Evolutionary conservation across 768 basidiomycete genomes (phyloP), one percentile per base, ranked within the genome.

Genomic region (Collybiopsis luxurians): DNA sequence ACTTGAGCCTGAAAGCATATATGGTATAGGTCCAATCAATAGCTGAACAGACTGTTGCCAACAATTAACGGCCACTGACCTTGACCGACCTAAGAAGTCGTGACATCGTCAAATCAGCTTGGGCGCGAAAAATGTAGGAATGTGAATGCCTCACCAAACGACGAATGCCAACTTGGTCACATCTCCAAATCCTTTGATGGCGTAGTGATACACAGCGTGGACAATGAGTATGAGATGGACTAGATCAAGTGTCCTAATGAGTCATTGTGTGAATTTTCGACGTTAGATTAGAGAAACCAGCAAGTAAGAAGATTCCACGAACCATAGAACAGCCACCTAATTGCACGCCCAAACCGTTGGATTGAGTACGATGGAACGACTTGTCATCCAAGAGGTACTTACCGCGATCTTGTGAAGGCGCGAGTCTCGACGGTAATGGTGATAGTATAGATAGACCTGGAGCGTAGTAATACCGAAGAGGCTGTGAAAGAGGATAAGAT

Each of bases 61-160:
- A 50, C 13, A 49, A 62, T 40, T 58, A 71, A 28, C 46, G 26
- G 43, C n/a, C 12, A 51, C 50, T 51, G 17, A 51, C 72, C 66
- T 73, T 71, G 30, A 73, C 61, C 6, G 74, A 71, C 71, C 74
- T 73, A 36, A 48, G n/a, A n/a, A n/a, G n/a, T n/a, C n/a, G n/a
- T 31, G 13, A 2, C 3, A 24, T 42, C 23, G 31, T 46, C 28
- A 17, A 39, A n/a, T 15, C 31, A 42, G 36, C 21, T 21, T 36
- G 13, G 5, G 21, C 11, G 5, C 34, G 9, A 53, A 59, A 2
- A 52, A 49, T 42, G 12, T 15, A 30, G 34, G 21, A 17, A 42
- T 34, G 39, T 5, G 30, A 39, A 24, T n/a, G 1, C 63, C 68
- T 26, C 55, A 75, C 72, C 74, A 75, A 15, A 65, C 51, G 24